phyloP scores from a whole-genome alignment of 495 filamentous ascomycete genomes.

The Neurospora hispaniola region DNA sequence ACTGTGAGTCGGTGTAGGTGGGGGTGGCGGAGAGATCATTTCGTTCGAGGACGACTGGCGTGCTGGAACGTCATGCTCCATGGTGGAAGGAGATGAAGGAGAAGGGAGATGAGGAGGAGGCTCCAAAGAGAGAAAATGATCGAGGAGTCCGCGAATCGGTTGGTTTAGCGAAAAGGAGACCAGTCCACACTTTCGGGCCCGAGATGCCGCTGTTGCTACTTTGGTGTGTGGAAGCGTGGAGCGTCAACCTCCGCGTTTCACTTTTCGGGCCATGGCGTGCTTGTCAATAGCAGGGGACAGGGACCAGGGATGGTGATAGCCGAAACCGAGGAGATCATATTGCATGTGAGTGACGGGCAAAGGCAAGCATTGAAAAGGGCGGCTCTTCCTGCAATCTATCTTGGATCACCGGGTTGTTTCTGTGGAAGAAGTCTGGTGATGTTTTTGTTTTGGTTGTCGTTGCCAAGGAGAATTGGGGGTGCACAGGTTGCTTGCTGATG shows the following conservation, averaged over 20 bases:
- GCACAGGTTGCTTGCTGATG: not conserved
- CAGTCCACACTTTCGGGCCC: constrained; percentile 3
- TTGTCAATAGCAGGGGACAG: not conserved
- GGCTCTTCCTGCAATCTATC: not conserved
- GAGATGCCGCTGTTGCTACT: constrained; percentile 15
- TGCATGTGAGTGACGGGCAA: not conserved
- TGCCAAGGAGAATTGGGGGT: not conserved
- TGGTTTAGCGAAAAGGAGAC: not conserved
- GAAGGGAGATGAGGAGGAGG: not conserved
- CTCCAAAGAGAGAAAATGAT: not conserved
- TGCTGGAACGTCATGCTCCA: constrained; percentile 5
- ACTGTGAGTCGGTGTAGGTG: not conserved
- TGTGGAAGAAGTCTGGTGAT: not conserved
- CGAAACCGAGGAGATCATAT: not conserved
- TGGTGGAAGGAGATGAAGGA: not conserved
- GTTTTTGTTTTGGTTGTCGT: not conserved
- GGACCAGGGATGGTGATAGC: not conserved
- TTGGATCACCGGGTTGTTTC: not conserved
- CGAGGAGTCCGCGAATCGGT: constrained; percentile 14
- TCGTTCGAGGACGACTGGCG: not conserved
- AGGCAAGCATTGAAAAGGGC: not conserved
- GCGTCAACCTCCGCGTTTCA: constrained; percentile 14
- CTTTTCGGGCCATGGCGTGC: not conserved
- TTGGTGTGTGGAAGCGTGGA: constrained; percentile 10
- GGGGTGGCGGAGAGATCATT: not conserved